Evolutionary conservation across 208 protist genomes (phyloP).

Genomic region (Leishmania aethiopica): DNA sequence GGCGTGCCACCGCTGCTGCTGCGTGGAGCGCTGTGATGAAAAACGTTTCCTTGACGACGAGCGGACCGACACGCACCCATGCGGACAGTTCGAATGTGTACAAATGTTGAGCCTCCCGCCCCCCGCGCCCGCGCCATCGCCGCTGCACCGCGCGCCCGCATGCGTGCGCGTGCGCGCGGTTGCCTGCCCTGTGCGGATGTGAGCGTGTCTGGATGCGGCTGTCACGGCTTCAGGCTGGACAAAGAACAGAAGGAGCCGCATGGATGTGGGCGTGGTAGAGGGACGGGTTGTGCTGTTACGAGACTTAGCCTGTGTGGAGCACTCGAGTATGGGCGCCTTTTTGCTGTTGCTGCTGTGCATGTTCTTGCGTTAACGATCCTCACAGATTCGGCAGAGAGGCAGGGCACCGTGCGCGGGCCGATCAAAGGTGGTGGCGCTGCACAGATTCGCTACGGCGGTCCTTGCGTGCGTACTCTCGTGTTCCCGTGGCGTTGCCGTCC

Average conservation of each 20-base stretch:
- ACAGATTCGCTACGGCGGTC: not conserved
- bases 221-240: not conserved
- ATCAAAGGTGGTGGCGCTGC: not conserved
- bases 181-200: too few species aligned
- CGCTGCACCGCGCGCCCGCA: not conserved
- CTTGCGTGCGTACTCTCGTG: not conserved
- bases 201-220: not conserved
- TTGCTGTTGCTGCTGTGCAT: not conserved
- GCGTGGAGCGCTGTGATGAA: too few species aligned
- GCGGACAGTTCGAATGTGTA: conserved; percentile 14
- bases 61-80: too few species aligned
- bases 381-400: not conserved
- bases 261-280: not conserved
- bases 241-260: not conserved
- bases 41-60: too few species aligned
- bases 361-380: not conserved
- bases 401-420: not conserved
- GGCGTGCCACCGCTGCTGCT: not conserved
- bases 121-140: not conserved
- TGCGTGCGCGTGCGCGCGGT: not conserved
- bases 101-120: conserved; percentile 10
- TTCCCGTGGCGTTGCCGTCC: not conserved
- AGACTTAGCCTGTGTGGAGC: not conserved
- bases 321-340: not conserved
- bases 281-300: not conserved